A percentile compares a stretch with the other conserved stretches of the same genome.
Evolutionary conservation across 129 eudicot genomes (phyloP).

Genomic region (Silybum marianum): DNA sequence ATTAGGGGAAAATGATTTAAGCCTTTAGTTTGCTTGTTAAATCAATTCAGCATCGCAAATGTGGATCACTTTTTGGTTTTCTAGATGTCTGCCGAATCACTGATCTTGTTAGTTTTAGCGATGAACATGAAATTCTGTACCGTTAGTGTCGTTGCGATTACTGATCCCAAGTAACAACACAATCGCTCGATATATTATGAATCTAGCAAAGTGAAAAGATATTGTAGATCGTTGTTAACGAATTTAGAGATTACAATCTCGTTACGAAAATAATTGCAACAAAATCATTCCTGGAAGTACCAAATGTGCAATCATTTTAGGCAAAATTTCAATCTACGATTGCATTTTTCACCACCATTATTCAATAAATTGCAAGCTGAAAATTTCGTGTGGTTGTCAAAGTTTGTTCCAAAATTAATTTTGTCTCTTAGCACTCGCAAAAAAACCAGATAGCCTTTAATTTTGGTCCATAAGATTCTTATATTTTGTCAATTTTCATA

Average conservation of each 20-base stretch:
- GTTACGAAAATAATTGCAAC: neutral
- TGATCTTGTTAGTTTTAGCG: neutral
- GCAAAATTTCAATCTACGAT: neutral
- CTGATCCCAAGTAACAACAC: neutral
- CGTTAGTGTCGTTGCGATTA: conserved; percentile 9
- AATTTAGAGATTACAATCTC: neutral
- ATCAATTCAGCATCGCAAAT: conserved; percentile 12
- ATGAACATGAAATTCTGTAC: neutral
- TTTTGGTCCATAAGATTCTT: neutral
- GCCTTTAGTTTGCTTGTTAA: neutral
- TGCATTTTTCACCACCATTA: neutral
- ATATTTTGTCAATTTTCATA: neutral
- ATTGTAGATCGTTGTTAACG: neutral
- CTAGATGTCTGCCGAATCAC: neutral
- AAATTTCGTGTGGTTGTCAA: neutral
- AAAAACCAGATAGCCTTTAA: neutral
- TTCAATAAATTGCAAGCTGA: neutral
- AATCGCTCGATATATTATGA: neutral
- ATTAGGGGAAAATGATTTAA: neutral
- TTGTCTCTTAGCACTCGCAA: neutral
- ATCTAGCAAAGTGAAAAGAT: neutral
- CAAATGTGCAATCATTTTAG: neutral
- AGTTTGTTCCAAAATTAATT: neutral
- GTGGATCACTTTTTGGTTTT: conserved; percentile 5
- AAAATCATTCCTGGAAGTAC: neutral